Evolutionary conservation across 2,329 filamentous ascomycete genomes (phyloP).

Genomic region (Xylaria sp.): DNA sequence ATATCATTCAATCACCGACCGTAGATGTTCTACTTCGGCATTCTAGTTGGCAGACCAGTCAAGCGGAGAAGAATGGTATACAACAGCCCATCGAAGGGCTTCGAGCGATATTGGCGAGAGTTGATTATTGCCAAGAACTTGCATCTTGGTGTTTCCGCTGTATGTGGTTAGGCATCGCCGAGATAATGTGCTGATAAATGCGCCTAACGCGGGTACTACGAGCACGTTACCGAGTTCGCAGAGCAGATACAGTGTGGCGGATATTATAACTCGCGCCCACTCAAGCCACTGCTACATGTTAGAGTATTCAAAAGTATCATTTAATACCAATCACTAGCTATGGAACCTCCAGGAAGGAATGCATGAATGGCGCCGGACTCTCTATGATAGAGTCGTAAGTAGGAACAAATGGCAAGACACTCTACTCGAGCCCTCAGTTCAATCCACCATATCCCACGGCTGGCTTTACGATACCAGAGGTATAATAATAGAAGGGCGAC

Average conservation of each 20-base stretch:
- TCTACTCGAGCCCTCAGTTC: constrained; percentile 49
- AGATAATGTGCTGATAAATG: background rate
- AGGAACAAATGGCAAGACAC: constrained; percentile 48
- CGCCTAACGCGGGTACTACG: background rate
- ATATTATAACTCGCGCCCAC: no score
- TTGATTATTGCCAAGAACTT: background rate
- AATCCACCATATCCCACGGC: constrained; percentile 52
- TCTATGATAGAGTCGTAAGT: constrained; percentile 43
- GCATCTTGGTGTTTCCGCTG: background rate
- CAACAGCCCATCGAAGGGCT: background rate
- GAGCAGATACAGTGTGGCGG: background rate
- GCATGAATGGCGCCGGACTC: constrained; percentile 36
- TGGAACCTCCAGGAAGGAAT: constrained; percentile 40
- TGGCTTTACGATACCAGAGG: constrained; percentile 50
- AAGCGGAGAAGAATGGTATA: background rate
- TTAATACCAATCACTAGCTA: background rate
- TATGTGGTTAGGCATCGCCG: background rate
- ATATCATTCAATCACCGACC: background rate
- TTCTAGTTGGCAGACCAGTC: background rate
- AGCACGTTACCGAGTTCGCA: background rate
- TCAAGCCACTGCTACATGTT: no score
- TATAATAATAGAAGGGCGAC: constrained; percentile 48
- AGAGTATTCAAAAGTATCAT: no score
- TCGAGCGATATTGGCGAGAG: background rate
- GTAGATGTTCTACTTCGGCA: no score